Conservation (phyloP, 1,284 basidiomycete species). For the Trichosporon ovoides region DNA sequence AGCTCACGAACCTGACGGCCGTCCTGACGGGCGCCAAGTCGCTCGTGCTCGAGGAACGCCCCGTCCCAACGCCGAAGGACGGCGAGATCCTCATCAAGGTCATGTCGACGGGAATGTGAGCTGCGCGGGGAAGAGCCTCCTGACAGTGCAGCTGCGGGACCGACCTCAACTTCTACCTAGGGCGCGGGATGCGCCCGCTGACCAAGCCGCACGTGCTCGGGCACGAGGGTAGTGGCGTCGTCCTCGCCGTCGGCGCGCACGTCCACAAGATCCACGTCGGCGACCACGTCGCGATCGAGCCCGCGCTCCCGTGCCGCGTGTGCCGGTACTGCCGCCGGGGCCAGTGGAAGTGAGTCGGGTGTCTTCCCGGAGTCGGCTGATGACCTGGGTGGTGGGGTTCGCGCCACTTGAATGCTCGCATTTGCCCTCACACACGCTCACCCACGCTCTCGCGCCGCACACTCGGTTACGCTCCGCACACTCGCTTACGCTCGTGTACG, state of each 20-base stretch:
- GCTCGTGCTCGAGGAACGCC: conserved; percentile 21
- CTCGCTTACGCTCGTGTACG: no score
- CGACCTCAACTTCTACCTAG: conserved; percentile 25
- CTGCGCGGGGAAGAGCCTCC: neutral
- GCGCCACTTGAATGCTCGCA: no score
- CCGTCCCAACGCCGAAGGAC: conserved; percentile 13
- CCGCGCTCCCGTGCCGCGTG: conserved; percentile 41
- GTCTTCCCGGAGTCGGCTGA: no score
- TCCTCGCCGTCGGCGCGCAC: conserved; percentile 27
- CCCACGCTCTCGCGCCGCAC: no score
- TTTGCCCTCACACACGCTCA: no score
- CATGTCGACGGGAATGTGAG: conserved; percentile 27
- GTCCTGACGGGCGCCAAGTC: conserved; percentile 16
- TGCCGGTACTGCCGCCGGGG: conserved; percentile 40
- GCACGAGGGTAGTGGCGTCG: conserved; percentile 43
- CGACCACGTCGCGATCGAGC: conserved; percentile 46
- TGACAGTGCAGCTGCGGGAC: conserved; percentile 17
- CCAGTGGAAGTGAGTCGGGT: conserved; percentile 14
- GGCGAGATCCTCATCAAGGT: conserved; percentile 25
- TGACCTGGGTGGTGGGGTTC: no score
- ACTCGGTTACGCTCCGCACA: no score
- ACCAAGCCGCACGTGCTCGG: conserved; percentile 41
- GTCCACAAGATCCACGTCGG: conserved; percentile 33
- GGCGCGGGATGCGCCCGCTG: conserved; percentile 40
- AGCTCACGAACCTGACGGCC: conserved; percentile 9